Evolutionary conservation across 768 basidiomycete species (phyloP).

Genomic region (Suillus plorans): DNA sequence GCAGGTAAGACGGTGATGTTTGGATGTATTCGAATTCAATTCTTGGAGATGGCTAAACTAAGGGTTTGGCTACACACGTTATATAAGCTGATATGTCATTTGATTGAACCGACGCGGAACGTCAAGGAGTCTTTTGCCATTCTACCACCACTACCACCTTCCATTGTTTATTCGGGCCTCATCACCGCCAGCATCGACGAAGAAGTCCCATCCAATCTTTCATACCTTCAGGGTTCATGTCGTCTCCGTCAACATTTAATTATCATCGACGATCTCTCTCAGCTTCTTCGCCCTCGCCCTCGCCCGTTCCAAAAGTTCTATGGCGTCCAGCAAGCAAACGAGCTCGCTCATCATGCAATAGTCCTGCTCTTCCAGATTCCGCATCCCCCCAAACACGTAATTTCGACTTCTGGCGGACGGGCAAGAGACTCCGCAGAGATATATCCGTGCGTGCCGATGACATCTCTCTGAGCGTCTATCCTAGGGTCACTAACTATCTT

Average conservation of each 20-base stretch:
- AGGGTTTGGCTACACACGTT: neutral
- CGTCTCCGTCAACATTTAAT: slow-evolving; percentile 33
- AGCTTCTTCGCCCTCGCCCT: slow-evolving; percentile 35
- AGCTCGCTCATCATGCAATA: slow-evolving; percentile 39
- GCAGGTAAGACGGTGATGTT: neutral
- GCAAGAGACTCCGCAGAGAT: slow-evolving; percentile 54
- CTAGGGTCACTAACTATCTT: slow-evolving; percentile 9
- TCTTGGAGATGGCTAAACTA: neutral
- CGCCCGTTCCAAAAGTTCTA: slow-evolving; percentile 34
- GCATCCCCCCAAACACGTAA: slow-evolving; percentile 48
- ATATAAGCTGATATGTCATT: slow-evolving; percentile 3
- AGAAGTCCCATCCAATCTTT: slow-evolving; percentile 3
- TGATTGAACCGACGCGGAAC: slow-evolving; percentile 5
- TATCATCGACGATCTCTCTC: slow-evolving; percentile 58
- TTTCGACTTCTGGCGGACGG: slow-evolving; percentile 51
- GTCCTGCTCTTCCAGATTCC: slow-evolving; percentile 33
- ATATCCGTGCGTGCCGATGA: slow-evolving; percentile 38
- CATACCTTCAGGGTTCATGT: slow-evolving; percentile 25
- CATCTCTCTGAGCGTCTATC: slow-evolving; percentile 6
- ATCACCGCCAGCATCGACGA: slow-evolving; percentile 20
- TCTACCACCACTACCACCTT: neutral
- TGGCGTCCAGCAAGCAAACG: slow-evolving; percentile 51
- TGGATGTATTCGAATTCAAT: neutral
- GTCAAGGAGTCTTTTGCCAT: slow-evolving; percentile 2
- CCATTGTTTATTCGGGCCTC: slow-evolving; percentile 17